Evolutionary conservation across 2,329 filamentous ascomycete species (phyloP), one percentile per base, ranked within the genome.

Genomic region (Hypocrella siamensis): DNA sequence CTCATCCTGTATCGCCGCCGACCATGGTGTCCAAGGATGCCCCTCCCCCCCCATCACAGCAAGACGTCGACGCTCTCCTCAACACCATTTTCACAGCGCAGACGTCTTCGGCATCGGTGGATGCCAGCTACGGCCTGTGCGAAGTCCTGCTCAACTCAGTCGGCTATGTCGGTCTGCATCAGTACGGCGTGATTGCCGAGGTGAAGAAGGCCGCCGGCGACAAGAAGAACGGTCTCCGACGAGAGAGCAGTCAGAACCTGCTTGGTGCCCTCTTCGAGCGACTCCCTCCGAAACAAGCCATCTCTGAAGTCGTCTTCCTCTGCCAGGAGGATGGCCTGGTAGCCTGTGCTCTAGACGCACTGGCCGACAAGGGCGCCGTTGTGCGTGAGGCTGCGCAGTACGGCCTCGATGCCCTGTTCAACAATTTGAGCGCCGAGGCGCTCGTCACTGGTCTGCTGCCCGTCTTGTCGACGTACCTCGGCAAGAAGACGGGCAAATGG

Each of bases 191-290:
- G 41, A 46, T 73, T 18, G 52, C 60, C 45, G 66, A 71, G 50
- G 41, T 73, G 39, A 70, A 65, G 50, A 72, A 93, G 66, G 83
- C 82, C 24, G 85, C 88, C 4, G 61, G 67, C 45, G 85, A 96
- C 61, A 98, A 96, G 75, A 98, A 98, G 67, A 86, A 77, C 56
- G 79, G 79, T 12, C 68, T 79, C 25, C 74, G 72, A 45, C 72
- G 88, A 46, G 90, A 98, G 61, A 84, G 85, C 48, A 80, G 86
- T 42, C 92, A 96, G 74, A 92, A 94, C 54, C 78, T 93, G 26
- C 69, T 96, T 17, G 90, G 92, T 35, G 88, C 92, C 33, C 65
- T 98, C 29, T 88, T 96, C 47, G 90, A 98, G 64, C 76, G 80
- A 26, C 80, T 96, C 49, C 82, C 85, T 28, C 63, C 74, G 29